Percentiles rank a stretch among this genome's conserved stretches.
These are phyloP conservation scores for Lasiodiplodia gonubiensis DNA, from an alignment of 2,329 filamentous ascomycete species.

Conservation along the genomic window DNA sequence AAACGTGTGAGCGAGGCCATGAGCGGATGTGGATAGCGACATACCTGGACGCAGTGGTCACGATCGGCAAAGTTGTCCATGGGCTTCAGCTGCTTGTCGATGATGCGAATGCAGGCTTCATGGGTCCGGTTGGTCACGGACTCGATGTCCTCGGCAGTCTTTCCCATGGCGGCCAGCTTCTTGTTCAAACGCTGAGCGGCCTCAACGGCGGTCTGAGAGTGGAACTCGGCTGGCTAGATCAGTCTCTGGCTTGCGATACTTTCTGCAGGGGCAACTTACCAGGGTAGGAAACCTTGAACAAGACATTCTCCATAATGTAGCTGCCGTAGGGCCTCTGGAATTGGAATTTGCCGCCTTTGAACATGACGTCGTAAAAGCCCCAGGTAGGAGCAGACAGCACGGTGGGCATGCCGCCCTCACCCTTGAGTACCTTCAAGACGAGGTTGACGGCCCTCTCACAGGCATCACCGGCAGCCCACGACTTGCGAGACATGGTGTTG, in stretches of 20 bases:
- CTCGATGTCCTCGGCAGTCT: slow-evolving; percentile 90
- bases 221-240: slow-evolving; percentile 75
- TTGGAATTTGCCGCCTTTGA: slow-evolving; percentile 87
- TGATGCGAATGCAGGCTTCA: slow-evolving; percentile 98
- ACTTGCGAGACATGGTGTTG: slow-evolving; percentile 99
- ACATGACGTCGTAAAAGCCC: slow-evolving; percentile 99
- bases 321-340: slow-evolving; percentile 96
- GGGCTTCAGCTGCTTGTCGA: slow-evolving; percentile 99
- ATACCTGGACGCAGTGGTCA: slow-evolving; percentile 93
- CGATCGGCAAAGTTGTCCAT: slow-evolving; percentile 99
- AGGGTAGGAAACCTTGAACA: slow-evolving; percentile 99
- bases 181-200: slow-evolving; percentile 87
- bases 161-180: slow-evolving; percentile 81
- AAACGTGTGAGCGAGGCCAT: slow-evolving; percentile 34
- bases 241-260: background rate
- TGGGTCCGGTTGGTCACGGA: slow-evolving; percentile 92
- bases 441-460: slow-evolving; percentile 95
- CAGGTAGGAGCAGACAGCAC: slow-evolving; percentile 91
- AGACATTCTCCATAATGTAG: slow-evolving; percentile 99
- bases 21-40: slow-evolving; percentile 24
- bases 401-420: slow-evolving; percentile 88
- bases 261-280: slow-evolving; percentile 58
- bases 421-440: slow-evolving; percentile 86
- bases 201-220: slow-evolving; percentile 98
- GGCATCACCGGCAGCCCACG: slow-evolving; percentile 97